Conservation (phyloP, 176 grass and related monocot genomes). For the Bolboschoenus planiculmis region DNA sequence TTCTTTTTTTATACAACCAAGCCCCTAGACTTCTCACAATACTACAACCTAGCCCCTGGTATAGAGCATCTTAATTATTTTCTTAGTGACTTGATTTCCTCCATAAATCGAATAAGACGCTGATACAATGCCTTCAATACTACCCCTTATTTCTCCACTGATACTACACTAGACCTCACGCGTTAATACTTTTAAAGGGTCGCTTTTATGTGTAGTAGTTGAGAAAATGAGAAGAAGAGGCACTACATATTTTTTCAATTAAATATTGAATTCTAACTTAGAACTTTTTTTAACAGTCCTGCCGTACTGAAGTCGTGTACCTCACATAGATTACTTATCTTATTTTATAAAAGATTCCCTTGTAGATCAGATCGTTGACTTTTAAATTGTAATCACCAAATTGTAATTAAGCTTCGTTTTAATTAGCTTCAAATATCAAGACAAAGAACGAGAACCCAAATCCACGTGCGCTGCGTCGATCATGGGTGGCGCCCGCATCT, state of each 20-base stretch:
- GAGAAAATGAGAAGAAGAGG: too few relatives aligned
- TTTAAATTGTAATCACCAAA: neutral
- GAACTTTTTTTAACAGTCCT: neutral
- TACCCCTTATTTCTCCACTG: too few relatives aligned
- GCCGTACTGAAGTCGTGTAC: neutral
- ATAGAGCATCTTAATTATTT: neutral
- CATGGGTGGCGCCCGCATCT: neutral
- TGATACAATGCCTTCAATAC: too few relatives aligned
- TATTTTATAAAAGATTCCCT: neutral
- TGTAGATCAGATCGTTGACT: neutral
- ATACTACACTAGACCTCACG: too few relatives aligned
- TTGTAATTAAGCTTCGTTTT: neutral
- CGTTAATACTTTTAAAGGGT: too few relatives aligned
- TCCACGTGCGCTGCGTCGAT: neutral
- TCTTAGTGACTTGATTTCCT: too few relatives aligned
- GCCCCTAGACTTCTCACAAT: neutral
- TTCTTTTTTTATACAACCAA: neutral
- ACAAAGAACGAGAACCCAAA: neutral
- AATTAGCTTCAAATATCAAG: neutral
- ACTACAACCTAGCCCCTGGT: neutral
- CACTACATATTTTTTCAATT: too few relatives aligned
- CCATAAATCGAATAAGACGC: too few relatives aligned
- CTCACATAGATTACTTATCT: neutral
- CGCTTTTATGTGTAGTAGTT: too few relatives aligned
- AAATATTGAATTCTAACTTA: neutral